Evolutionary conservation across 2,329 filamentous ascomycete genomes (phyloP).

Genomic region (Xylariomycetidae sp.): DNA sequence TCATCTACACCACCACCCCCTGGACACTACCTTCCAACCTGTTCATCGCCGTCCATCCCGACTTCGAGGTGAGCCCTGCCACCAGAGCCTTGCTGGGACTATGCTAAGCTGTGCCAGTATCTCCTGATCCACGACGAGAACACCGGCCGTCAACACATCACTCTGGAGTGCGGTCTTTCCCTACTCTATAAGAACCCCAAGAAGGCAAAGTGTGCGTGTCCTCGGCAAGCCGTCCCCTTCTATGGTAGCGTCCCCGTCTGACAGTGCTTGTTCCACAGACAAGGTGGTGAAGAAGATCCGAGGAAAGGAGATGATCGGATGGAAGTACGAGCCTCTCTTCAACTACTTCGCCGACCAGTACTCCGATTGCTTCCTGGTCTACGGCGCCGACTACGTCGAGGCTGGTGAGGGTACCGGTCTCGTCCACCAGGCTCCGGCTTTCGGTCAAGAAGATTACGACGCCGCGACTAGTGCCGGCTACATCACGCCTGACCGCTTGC

Average conservation of each 20-base stretch:
- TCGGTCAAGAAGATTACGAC: conserved; percentile 94
- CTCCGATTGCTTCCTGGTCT: conserved; percentile 75
- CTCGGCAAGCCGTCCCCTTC: too few relatives aligned
- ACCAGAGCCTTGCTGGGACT: too few relatives aligned
- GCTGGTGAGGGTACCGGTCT: conserved; percentile 88
- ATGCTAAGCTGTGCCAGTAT: too few relatives aligned
- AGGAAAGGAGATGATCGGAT: conserved; percentile 79
- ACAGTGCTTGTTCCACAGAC: too few relatives aligned
- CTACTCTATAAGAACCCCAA: conserved; percentile 93
- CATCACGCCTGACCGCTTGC: conserved; percentile 67
- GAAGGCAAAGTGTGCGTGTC: conserved; percentile 94
- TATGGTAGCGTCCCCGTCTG: too few relatives aligned
- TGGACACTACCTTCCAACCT: conserved; percentile 79
- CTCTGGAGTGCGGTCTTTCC: conserved; percentile 73
- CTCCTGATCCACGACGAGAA: conserved; percentile 79
- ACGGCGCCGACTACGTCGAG: conserved; percentile 82
- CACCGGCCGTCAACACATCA: conserved; percentile 75
- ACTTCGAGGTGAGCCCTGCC: too few relatives aligned
- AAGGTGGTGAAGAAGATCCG: conserved; percentile 73
- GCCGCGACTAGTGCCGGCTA: conserved; percentile 71
- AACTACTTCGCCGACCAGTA: conserved; percentile 86
- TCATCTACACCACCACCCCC: conserved; percentile 88
- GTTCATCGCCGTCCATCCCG: conserved; percentile 70
- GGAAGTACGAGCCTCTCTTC: conserved; percentile 85
- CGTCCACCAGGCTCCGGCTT: conserved; percentile 88